A percentile compares a stretch with the other conserved stretches of the same genome.
Evolutionary conservation across 2,329 filamentous ascomycete species (phyloP).

Genomic region (Colletotrichum euphorbiae): DNA sequence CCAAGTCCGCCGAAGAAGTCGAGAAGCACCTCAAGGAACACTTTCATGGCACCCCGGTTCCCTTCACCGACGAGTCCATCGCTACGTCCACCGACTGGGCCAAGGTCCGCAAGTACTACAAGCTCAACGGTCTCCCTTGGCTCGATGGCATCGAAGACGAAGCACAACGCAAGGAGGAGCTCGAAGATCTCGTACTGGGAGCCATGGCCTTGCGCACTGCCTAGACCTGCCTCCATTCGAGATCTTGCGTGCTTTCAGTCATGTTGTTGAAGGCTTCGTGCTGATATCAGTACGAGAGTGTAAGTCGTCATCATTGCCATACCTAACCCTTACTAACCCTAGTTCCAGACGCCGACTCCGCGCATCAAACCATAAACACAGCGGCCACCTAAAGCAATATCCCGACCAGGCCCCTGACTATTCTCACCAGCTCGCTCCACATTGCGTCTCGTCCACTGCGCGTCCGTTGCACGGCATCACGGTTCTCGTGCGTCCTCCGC

Average conservation of each 20-base stretch:
- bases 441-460: slow-evolving; percentile 71
- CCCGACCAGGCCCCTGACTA: slow-evolving; percentile 59
- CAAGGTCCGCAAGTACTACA: slow-evolving; percentile 87
- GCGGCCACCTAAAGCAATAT: slow-evolving; percentile 44
- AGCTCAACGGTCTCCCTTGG: slow-evolving; percentile 73
- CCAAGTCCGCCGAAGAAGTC: slow-evolving; percentile 61
- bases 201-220: slow-evolving; percentile 81
- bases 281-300: background rate
- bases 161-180: slow-evolving; percentile 60
- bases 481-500: slow-evolving; percentile 73
- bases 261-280: background rate
- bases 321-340: background rate
- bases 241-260: background rate
- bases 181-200: slow-evolving; percentile 78
- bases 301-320: slow-evolving; percentile 6
- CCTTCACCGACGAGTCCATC: slow-evolving; percentile 74
- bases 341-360: background rate
- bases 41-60: slow-evolving; percentile 70
- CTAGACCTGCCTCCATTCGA: background rate
- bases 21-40: slow-evolving; percentile 69
- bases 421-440: slow-evolving; percentile 69
- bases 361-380: slow-evolving; percentile 29
- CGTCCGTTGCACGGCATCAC: slow-evolving; percentile 75
- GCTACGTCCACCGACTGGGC: slow-evolving; percentile 69
- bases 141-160: slow-evolving; percentile 60